A percentile compares a stretch with the other conserved stretches of the same genome.
phyloP scores from a whole-genome alignment of 1,284 basidiomycete species.

The Abortiporus biennis region DNA sequence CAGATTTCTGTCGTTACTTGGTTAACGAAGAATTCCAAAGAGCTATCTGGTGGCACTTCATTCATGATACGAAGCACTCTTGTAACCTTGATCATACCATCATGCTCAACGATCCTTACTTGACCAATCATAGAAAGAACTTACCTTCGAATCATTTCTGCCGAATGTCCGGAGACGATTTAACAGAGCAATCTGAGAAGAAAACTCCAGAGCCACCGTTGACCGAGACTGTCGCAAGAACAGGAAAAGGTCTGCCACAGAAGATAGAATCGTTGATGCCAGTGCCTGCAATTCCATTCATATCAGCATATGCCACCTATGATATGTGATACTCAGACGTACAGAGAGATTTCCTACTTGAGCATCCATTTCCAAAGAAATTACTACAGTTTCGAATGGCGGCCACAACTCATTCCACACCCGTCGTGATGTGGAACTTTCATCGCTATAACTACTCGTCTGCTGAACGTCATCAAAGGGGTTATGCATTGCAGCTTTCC shows the following conservation, averaged over 20 bases:
- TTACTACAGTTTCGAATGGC: slow-evolving; percentile 50
- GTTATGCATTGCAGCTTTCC: slow-evolving; percentile 22
- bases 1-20: slow-evolving; percentile 53
- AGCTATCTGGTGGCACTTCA: slow-evolving; percentile 40
- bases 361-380: slow-evolving; percentile 40
- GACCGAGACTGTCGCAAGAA: slow-evolving; percentile 54
- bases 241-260: slow-evolving; percentile 57
- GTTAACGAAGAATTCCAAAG: slow-evolving; percentile 37
- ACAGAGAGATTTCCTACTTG: slow-evolving; percentile 43
- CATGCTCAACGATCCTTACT: background rate
- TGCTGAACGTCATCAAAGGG: slow-evolving; percentile 4
- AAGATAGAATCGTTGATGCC: slow-evolving; percentile 48
- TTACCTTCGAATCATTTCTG: slow-evolving; percentile 48
- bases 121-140: slow-evolving; percentile 6
- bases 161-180: slow-evolving; percentile 40
- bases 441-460: too few relatives aligned
- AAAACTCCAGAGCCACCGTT: slow-evolving; percentile 46
- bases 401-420: slow-evolving; percentile 76
- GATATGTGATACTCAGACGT: slow-evolving; percentile 17
- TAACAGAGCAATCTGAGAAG: slow-evolving; percentile 41
- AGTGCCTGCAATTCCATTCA: slow-evolving; percentile 41
- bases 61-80: slow-evolving; percentile 44
- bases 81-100: slow-evolving; percentile 35
- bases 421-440: slow-evolving; percentile 31
- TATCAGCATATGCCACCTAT: background rate